Percentiles rank a stretch among this genome's conserved stretches.
phyloP scores from a whole-genome alignment of 108 stramenopile species.

The Cyclotella sp. region DNA sequence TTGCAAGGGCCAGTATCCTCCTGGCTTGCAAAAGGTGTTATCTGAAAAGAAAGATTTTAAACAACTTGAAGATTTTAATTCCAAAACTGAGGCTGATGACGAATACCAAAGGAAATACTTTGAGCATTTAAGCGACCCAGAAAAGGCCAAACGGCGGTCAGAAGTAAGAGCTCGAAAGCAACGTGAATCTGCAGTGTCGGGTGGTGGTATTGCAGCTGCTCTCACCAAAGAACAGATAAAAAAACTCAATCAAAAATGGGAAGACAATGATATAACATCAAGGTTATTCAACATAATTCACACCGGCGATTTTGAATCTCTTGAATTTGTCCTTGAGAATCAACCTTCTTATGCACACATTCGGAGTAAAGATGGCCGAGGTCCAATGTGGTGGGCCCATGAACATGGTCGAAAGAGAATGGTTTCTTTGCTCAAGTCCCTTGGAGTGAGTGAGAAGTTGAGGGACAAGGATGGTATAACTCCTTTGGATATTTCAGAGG shows the following conservation, averaged over 20 bases:
- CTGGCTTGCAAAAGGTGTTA: slow-evolving; percentile 84
- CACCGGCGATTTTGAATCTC: slow-evolving; percentile 45
- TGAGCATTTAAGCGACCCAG: slow-evolving; percentile 70
- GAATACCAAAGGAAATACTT: slow-evolving; percentile 87
- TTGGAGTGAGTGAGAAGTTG: slow-evolving; percentile 71
- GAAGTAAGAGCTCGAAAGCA: slow-evolving; percentile 31
- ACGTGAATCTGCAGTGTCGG: neutral
- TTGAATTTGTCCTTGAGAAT: slow-evolving; percentile 49
- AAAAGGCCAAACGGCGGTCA: slow-evolving; percentile 51
- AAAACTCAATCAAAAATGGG: slow-evolving; percentile 73
- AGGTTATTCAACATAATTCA: slow-evolving; percentile 73
- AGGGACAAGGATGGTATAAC: slow-evolving; percentile 78
- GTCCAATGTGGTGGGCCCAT: slow-evolving; percentile 91
- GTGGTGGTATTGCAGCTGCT: slow-evolving; percentile 8
- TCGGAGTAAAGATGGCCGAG: slow-evolving; percentile 61
- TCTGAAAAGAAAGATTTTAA: slow-evolving; percentile 84
- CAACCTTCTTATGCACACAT: slow-evolving; percentile 69
- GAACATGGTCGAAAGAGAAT: slow-evolving; percentile 72
- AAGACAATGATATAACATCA: slow-evolving; percentile 70
- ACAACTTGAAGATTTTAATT: slow-evolving; percentile 94
- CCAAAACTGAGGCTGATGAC: slow-evolving; percentile 59
- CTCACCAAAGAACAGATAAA: slow-evolving; percentile 64
- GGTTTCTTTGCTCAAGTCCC: slow-evolving; percentile 64
- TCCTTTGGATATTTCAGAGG: slow-evolving; percentile 54
- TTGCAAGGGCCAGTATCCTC: slow-evolving; percentile 92